Percentiles rank a stretch among this genome's conserved stretches.
Evolutionary conservation across 2,329 filamentous ascomycete species (phyloP).

Genomic region (Neofusicoccum umdonicola): DNA sequence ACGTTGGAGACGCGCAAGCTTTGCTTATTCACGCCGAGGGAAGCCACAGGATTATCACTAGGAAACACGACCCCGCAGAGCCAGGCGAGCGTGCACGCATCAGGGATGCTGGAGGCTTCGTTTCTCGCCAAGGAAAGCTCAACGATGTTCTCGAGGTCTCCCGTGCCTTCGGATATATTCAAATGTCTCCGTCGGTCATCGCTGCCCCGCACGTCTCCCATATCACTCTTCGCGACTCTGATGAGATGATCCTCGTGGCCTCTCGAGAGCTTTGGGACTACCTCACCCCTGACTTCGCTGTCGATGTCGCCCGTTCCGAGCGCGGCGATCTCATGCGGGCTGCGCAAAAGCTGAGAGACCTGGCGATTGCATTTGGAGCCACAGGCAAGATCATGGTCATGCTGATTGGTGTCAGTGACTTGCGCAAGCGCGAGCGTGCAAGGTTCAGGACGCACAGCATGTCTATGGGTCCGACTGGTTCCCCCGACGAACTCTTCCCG

Average conservation of each 20-base stretch:
- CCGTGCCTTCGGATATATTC: conserved; percentile 90
- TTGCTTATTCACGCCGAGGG: conserved; percentile 90
- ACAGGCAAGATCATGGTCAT: conserved; percentile 98
- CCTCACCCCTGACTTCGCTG: conserved; percentile 81
- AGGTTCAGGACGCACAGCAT: conserved; percentile 76
- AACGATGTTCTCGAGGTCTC: conserved; percentile 92
- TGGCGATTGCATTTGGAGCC: conserved; percentile 93
- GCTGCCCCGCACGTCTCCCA: conserved; percentile 82
- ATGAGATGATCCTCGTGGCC: conserved; percentile 90
- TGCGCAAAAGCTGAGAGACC: conserved; percentile 87
- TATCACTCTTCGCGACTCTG: conserved; percentile 76
- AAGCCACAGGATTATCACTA: conserved; percentile 76
- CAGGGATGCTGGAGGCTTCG: conserved; percentile 90
- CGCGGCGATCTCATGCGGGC: conserved; percentile 90
- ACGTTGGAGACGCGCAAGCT: conserved; percentile 94
- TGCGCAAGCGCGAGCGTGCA: conserved; percentile 81
- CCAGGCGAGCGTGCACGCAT: conserved; percentile 81
- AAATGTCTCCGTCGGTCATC: conserved; percentile 88
- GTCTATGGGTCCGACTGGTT: conserved; percentile 75
- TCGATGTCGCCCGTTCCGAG: conserved; percentile 86
- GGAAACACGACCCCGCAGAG: conserved; percentile 91
- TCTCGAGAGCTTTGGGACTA: conserved; percentile 96
- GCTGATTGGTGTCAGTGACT: conserved; percentile 89
- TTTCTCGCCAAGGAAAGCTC: conserved; percentile 88
- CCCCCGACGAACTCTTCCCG: conserved; percentile 68